Evolutionary conservation across 1,139 yeast genomes (phyloP), one percentile per base, ranked within the genome.

Genomic region (Suhomyces wounanorum): DNA sequence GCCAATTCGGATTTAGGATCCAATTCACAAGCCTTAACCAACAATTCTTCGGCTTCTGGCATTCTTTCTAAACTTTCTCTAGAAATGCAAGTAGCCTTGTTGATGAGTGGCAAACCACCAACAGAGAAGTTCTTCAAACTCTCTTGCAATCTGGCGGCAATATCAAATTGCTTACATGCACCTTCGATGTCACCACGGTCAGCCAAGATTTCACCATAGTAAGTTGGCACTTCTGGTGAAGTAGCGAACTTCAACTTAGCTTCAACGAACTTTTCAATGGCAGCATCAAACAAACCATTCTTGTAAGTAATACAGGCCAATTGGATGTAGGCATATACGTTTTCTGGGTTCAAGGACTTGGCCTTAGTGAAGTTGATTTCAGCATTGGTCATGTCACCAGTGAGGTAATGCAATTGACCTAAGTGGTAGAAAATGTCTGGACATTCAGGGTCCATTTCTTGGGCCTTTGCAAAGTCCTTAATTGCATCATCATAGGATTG

Each of bases 1-100:
- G 97, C 98, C 59, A 90, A 82, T 67, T 94, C 98, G 47, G 91
- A 84, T 68, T 84, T 84, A 55, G 96, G 90, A 74, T 94, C 99
- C 58, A 87, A 75, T 59, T 85, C 82, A 63, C 88, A 82, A 23
- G 99, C 99, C 67, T 82, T 78, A 59, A 82, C 79, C 65, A 94
- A 83, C 55, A 90, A 75, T 51, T 77, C 76, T 57, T 84, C 84
- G 46, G 96, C 91, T 61, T 81, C 82, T 45, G 73, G 79, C 53
- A 87, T 69, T 58, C 77, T 79, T 49, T 79, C 82, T 44, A 70
- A 63, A 55, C 81, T 78, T 59, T 82, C 82, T 69, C 87, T 82
- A 31, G 85, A 80, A 50, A 86, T 79, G 51, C 89, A 81, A 25
- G 87, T 76, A 26, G 98, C 96, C 77, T 91, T 90, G 78, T 92